Base-by-base conservation (phyloP, 306 rosid genomes). In the Herpetospermum pedunculosum region DNA sequence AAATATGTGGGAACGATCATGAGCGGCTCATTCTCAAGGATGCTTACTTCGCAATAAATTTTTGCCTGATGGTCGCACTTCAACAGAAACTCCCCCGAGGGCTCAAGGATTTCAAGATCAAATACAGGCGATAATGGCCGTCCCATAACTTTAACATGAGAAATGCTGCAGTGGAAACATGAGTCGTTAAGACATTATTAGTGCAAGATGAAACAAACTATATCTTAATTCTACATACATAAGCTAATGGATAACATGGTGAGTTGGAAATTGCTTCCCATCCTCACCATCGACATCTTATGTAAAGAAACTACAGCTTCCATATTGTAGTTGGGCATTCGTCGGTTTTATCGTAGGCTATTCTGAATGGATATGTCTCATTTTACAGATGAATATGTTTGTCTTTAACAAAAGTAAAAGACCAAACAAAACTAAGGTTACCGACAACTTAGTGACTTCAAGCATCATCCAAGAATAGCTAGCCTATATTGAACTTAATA, bases 81-180 rank as follows among this genome's bases (percentile, higher is more conserved):
- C 91, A 91, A 81, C 37, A 83, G 79, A 69, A 84, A 81, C 75
- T 34, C 52, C 77, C 90, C 95, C 15, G 92, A 84, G 35, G 90
- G 86, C 3, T 82, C 86, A 2, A 83, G 80, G 73, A 79, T 79
- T 54, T 88, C 94, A 46, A 84, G 87, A 59, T 78, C 57, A 37
- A 94, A 83, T 10, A 89, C 81, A 8, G 99, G 95, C 8, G 89
- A 85, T 52, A 94, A 78, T 16, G 83, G 28, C 34, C 75, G 63
- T 59, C 99, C 99, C 52, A 48, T 10, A 75, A 85, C 95, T 89
- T 88, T 76, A 78, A 91, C 97, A 70, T 84, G 81, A 63, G 89
- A 75, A 55, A 94, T 77, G 54, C 99, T 94, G 95, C 89, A 84
- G 76, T 19, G 12, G 8, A 18, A 46, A 70, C 41, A 70, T 0